Evolutionary conservation across 805 yeast genomes (phyloP).

Genomic region (Teunomyces funiuensis): DNA sequence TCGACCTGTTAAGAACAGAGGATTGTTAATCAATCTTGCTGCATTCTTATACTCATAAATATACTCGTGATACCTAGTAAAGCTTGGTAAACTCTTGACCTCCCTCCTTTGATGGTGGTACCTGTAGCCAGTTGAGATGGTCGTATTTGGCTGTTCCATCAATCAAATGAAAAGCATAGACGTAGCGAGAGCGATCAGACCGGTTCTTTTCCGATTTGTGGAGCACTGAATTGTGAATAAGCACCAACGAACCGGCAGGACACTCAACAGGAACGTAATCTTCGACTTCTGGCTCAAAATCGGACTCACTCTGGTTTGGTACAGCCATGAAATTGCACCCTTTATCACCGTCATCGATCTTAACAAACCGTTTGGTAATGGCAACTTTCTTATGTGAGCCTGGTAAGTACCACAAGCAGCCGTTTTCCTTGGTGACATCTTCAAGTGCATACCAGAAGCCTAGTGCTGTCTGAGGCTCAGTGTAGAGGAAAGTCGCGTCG

Average conservation of each 20-base stretch:
- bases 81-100: slow-evolving; percentile 59
- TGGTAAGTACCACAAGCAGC: slow-evolving; percentile 67
- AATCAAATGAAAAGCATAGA: slow-evolving; percentile 77
- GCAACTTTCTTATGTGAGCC: slow-evolving; percentile 65
- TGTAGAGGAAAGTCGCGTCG: slow-evolving; percentile 71
- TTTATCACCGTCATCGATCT: slow-evolving; percentile 43
- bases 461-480: slow-evolving; percentile 67
- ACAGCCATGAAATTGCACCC: slow-evolving; percentile 59
- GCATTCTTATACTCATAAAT: background rate
- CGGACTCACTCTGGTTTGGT: slow-evolving; percentile 14
- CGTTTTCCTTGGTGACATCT: slow-evolving; percentile 65
- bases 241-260: slow-evolving; percentile 67
- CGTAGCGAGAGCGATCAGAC: slow-evolving; percentile 60
- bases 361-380: slow-evolving; percentile 62
- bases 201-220: slow-evolving; percentile 68
- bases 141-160: slow-evolving; percentile 68
- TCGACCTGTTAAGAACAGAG: slow-evolving; percentile 10
- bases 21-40: slow-evolving; percentile 4
- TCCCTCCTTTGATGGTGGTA: slow-evolving; percentile 60
- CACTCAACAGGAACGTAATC: slow-evolving; percentile 57
- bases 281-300: slow-evolving; percentile 28
- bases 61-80: slow-evolving; percentile 14
- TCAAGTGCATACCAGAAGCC: slow-evolving; percentile 86
- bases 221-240: slow-evolving; percentile 69
- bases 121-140: slow-evolving; percentile 71